Evolutionary conservation across 768 basidiomycete genomes (phyloP).

Genomic region (Trichaptum fuscoviolaceum): DNA sequence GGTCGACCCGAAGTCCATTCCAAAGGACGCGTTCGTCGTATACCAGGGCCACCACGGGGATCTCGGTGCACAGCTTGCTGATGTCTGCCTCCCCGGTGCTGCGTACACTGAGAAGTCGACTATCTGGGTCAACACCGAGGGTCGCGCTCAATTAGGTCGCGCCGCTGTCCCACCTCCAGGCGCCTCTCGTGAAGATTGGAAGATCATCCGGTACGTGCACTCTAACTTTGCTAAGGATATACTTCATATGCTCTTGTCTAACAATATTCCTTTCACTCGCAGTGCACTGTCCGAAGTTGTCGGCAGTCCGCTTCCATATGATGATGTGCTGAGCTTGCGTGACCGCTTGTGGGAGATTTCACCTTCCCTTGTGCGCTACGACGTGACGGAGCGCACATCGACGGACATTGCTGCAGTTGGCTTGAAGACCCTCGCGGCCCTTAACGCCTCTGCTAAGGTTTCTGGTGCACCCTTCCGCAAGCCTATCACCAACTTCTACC

Average conservation of each 20-base stretch:
- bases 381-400: constrained; percentile 73
- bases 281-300: constrained; percentile 88
- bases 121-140: constrained; percentile 98
- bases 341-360: constrained; percentile 98
- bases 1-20: constrained; percentile 81
- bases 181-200: constrained; percentile 94
- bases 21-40: constrained; percentile 90
- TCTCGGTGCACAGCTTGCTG: constrained; percentile 93
- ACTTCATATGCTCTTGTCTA: not conserved
- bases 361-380: constrained; percentile 84
- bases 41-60: constrained; percentile 99
- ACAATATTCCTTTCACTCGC: constrained; percentile 3
- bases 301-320: constrained; percentile 81
- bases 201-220: constrained; percentile 73
- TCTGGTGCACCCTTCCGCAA: constrained; percentile 62
- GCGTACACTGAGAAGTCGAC: constrained; percentile 91
- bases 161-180: constrained; percentile 95
- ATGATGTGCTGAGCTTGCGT: constrained; percentile 75
- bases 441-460: constrained; percentile 50
- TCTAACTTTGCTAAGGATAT: not conserved
- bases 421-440: constrained; percentile 49
- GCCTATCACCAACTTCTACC: constrained; percentile 91
- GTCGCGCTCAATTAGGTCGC: constrained; percentile 83
- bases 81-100: constrained; percentile 87
- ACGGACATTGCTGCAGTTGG: constrained; percentile 66